These are phyloP conservation scores for Candida quercuum DNA, from an alignment of 805 yeast species.

Conservation along the genomic window DNA sequence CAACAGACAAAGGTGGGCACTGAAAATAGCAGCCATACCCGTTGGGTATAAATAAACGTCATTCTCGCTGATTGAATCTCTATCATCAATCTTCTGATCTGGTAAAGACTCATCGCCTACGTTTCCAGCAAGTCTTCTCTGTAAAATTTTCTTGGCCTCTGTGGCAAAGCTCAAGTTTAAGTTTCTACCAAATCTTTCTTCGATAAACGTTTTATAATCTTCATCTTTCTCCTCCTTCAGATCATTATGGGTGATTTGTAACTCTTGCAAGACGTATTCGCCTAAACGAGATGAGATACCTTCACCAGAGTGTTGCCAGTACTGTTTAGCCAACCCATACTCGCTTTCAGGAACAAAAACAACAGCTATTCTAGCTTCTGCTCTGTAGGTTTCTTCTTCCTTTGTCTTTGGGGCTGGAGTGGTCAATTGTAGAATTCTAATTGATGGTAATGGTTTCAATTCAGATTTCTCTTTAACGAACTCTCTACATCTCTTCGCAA, in stretches of 20 bases:
- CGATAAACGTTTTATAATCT: slow-evolving; percentile 66
- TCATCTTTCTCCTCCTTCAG: slow-evolving; percentile 30
- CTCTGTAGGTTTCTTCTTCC: slow-evolving; percentile 52
- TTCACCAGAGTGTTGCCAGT: slow-evolving; percentile 98
- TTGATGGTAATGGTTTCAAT: slow-evolving; percentile 24
- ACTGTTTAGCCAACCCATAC: slow-evolving; percentile 67
- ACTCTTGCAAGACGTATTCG: slow-evolving; percentile 70
- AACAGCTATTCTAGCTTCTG: slow-evolving; percentile 67
- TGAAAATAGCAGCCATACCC: slow-evolving; percentile 91
- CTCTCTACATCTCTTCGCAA: slow-evolving; percentile 82
- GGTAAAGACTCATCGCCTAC: slow-evolving; percentile 34
- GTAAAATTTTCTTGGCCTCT: slow-evolving; percentile 71
- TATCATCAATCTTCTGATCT: slow-evolving; percentile 16
- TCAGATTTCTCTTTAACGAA: slow-evolving; percentile 49
- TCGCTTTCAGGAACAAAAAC: slow-evolving; percentile 64
- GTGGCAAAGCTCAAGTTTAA: slow-evolving; percentile 70
- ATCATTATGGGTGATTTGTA: slow-evolving; percentile 34
- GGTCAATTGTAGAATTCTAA: slow-evolving; percentile 67
- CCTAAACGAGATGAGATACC: slow-evolving; percentile 90
- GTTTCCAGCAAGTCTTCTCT: slow-evolving; percentile 68
- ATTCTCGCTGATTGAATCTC: slow-evolving; percentile 31
- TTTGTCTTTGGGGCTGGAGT: slow-evolving; percentile 61
- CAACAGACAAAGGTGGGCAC: slow-evolving; percentile 61
- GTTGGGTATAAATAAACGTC: slow-evolving; percentile 84
- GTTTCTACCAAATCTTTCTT: slow-evolving; percentile 87